Conservation (phyloP, 1,139 yeast genomes). For the Candida sanyaensis region DNA sequence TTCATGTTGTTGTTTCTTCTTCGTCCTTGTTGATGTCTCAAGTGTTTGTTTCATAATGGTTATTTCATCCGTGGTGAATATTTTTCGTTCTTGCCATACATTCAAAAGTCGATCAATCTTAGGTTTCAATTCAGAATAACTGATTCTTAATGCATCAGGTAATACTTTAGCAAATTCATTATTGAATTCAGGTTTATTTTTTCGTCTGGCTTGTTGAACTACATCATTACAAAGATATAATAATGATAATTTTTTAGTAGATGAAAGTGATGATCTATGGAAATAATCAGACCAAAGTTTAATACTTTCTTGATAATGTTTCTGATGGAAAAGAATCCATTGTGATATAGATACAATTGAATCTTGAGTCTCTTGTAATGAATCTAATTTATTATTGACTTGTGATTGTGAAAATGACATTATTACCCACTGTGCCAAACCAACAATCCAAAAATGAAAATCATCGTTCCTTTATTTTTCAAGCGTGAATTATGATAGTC, state of each 20-base stretch:
- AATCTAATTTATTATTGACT: conserved; percentile 56
- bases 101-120: conserved; percentile 64
- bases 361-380: conserved; percentile 77
- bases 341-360: conserved; percentile 81
- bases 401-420: conserved; percentile 64
- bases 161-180: conserved; percentile 56
- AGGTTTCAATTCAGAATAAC: conserved; percentile 45
- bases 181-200: conserved; percentile 60
- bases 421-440: background rate
- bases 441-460: background rate
- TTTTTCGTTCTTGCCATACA: conserved; percentile 73
- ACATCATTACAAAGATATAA: conserved; percentile 82
- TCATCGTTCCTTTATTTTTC: background rate
- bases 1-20: conserved; percentile 2
- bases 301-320: conserved; percentile 63
- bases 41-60: conserved; percentile 37
- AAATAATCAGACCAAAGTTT: conserved; percentile 59
- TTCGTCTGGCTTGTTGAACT: conserved; percentile 76
- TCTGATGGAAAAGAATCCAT: conserved; percentile 80
- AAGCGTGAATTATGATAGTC: background rate
- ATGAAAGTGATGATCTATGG: conserved; percentile 25
- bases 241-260: conserved; percentile 53
- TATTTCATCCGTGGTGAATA: conserved; percentile 51
- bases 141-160: conserved; percentile 34
- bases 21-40: conserved; percentile 9